Base-by-base conservation (phyloP, 2,329 filamentous ascomycete species). In the Dothideomycetes sp. region DNA sequence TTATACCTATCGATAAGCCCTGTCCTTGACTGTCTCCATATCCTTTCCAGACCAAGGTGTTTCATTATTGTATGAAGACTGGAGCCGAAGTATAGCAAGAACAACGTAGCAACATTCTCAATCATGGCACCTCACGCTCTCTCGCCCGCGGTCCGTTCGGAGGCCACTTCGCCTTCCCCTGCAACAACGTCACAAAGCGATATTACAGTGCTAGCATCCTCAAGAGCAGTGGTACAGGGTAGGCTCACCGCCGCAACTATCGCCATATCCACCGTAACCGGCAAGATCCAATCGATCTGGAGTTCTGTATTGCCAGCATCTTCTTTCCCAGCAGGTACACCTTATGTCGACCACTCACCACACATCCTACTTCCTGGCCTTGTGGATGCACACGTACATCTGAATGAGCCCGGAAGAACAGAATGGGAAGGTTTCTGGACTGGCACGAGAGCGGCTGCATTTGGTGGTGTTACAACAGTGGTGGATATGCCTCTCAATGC, bases 371-470 rank as follows among this genome's bases (percentile, higher is more conserved):
- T 96, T 23, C 91, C 91, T 0, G 91, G 91, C 15, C 71, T 98
- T 20, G 89, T 98, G 13, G 91, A 98, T 60, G 89, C 91, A 24
- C 91, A 98, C 61, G 91, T 98, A 25, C 91, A 98, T 65, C 76
- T 96, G 52, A 96, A 96, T 57, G 91, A 98, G 65, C 91, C 91
- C 1, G 91, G 91, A 29, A 77, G 91, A 43, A 95, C 89, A 38
- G 89, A 95, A 74, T 96, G 91, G 91, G 91, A 98, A 59, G 91
- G 91, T 9, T 98, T 98, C 69, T 84, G 82, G 69, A 95, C 88
- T 1, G 91, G 91, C 34, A 96, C 91, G 17, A 76, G 84, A 53
- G 91, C 91, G 23, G 91, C 91, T 4, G 91, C 91, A 9, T 93
- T 89, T 53, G 91, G 91, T 28, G 91, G 91, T 53, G 91, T 96